Percentiles rank a stretch among this genome's conserved stretches.
These are phyloP conservation scores for Syzygium jambos DNA, from an alignment of 345 rosid genomes.

Conservation along the genomic window DNA sequence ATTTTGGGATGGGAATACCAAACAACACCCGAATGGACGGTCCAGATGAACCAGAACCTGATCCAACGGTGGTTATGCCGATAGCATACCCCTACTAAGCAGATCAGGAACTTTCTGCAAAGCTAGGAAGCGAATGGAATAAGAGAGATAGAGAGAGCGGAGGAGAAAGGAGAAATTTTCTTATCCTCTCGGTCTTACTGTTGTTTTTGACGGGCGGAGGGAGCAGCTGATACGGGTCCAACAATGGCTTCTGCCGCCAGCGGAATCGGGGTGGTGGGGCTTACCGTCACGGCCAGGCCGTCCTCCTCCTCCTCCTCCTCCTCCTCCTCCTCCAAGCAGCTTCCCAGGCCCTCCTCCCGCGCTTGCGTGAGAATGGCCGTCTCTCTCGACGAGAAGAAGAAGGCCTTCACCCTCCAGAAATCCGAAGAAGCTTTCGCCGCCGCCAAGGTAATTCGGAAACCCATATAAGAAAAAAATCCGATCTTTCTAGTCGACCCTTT, in stretches of 20 bases:
- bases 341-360: not conserved
- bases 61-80: no score
- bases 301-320: not conserved
- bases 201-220: not conserved
- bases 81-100: no score
- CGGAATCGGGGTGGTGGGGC: not conserved
- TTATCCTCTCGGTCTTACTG: not conserved
- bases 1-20: no score
- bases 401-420: slow-evolving; percentile 39
- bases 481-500: not conserved
- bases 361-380: slow-evolving; percentile 13
- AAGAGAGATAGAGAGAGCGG: not conserved
- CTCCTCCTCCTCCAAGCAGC: not conserved
- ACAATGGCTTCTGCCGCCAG: not conserved
- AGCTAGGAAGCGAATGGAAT: not conserved
- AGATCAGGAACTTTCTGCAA: no score
- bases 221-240: not conserved
- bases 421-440: slow-evolving; percentile 80
- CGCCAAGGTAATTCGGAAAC: slow-evolving; percentile 47
- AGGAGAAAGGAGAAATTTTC: not conserved
- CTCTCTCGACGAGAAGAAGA: slow-evolving; percentile 35
- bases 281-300: not conserved
- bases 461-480: not conserved
- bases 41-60: no score
- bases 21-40: no score